Base-by-base conservation (phyloP, 352 stramenopile genomes). In the Phytophthora vignae region DNA sequence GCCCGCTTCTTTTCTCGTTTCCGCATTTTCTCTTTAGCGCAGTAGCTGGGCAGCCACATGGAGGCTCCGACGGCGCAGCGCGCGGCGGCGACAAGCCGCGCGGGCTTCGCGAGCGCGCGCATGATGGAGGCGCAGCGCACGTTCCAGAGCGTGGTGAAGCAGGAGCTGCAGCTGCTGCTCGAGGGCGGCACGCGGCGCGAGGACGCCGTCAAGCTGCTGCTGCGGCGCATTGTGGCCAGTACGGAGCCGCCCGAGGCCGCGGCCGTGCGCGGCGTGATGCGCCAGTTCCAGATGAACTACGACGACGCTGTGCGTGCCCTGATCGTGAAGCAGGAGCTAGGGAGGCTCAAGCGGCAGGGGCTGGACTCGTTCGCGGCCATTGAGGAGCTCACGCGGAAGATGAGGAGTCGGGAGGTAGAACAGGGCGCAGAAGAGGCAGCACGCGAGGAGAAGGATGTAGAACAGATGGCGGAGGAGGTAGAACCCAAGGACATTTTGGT, bases 281-380 rank as follows among this genome's bases (percentile, higher is more conserved):
- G 78, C 22, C 84, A 94, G 75, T 96, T 96, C 73, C 83, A 94
- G 67, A 94, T 96, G 85, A 92, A 93, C 55, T 79, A 92, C 66
- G 89, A 96, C 72, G 89, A 96, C 65, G 89, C 89, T 1, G 84
- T 94, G 56, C 89, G 89, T 27, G 89, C 89, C 19, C 67, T 96
- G 15, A 96, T 96, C 60, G 89, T 96, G 5, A 96, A 96, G 72
- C 87, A 96, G 78, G 89, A 96, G 81, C 85, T 96, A 31, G 89
- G 79, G 4, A 66, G 87, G 6, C 69, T 96, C 11, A 96, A 95
- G 64, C 75, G 81, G 2, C 81, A 92, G 57, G 89, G 89, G 10
- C 71, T 96, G 52, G 86, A 96, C 59, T 90, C 89, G 27, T 92
- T 95, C 46, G 89, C 87, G n/a, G 89, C 89, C 2, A 96, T 96